phyloP scores from a whole-genome alignment of 148 eudicot genomes.

The Chenopodium suecicum region DNA sequence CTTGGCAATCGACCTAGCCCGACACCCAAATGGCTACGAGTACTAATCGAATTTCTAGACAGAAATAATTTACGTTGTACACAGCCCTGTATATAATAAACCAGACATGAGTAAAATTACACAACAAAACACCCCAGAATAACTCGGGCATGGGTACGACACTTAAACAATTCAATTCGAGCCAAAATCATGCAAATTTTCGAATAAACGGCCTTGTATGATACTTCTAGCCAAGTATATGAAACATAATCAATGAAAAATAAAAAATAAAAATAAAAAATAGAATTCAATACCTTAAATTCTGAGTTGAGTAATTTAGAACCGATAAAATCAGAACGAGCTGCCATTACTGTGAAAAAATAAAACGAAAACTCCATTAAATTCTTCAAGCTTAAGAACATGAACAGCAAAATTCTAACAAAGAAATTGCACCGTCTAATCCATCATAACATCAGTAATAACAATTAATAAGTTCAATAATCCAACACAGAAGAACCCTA shows the following conservation, averaged over 20 bases:
- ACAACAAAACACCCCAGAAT: background rate
- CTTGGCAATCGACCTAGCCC: constrained; percentile 27
- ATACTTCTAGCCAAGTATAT: too few species aligned
- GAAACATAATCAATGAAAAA: too few species aligned
- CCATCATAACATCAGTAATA: too few species aligned
- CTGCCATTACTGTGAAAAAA: constrained; percentile 28
- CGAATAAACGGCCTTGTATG: too few species aligned
- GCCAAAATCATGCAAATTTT: background rate
- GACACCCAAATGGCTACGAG: constrained; percentile 35
- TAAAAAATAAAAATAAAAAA: too few species aligned
- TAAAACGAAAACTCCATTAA: background rate
- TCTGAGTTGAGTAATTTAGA: constrained; percentile 24
- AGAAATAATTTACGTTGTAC: constrained; percentile 41
- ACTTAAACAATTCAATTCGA: too few species aligned
- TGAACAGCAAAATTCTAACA: too few species aligned
- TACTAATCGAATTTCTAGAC: constrained; percentile 38
- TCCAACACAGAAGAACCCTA: too few species aligned
- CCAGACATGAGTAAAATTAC: background rate
- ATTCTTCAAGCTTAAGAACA: background rate
- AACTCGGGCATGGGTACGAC: too few species aligned
- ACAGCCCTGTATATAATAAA: constrained; percentile 38
- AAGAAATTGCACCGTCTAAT: too few species aligned
- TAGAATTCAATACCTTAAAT: constrained; percentile 23
- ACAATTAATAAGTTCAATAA: too few species aligned
- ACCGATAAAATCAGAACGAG: constrained; percentile 27